Base-by-base conservation (phyloP, 116 monocot genomes). In the Phalaenopsis hybrid region DNA sequence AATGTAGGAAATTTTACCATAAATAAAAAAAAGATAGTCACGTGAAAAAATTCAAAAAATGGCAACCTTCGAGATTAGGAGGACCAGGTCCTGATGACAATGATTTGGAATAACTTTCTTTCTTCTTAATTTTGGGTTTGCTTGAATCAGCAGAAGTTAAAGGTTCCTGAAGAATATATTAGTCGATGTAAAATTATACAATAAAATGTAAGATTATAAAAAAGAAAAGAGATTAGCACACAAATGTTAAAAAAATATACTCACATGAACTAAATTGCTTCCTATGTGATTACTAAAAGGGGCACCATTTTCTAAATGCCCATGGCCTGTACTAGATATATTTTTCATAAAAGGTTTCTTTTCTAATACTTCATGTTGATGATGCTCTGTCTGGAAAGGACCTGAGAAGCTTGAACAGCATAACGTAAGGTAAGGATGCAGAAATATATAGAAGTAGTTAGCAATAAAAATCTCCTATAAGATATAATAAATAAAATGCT, bases 391-490 rank as follows among this genome's bases (percentile, higher is more conserved):
- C 79, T 81, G 85, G 77, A 85, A 21, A 86, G 82, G 78, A 91
- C 94, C 99, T 95, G 94, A 94, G 82, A 90, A 91, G 87, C 93
- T 93, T 93, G 85, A 89, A 85, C 80, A 87, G 65, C 78, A 85
- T 55, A 89, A 85, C 51, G 79, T 74, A 84, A 83, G 68, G 85
- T 91, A 84, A 89, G 86, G 52, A 75, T 46, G 45, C 20, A 25
- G n/a, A 68, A 33, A 77, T 77, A 48, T 75, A 45, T 41, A 72
- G 34, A 17, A 45, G 33, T 46, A 44, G 34, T 75, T 33, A 75
- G n/a, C 45, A 20, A 75, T 21, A 75, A 45, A 17, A 18, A 75
- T 44, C 18, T 46, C 46, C 75, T 75, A 0, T 18, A 9, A 75
- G 45, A 18, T 44, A 4, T 45, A 5, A 75, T 18, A 8, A 46